Evolutionary conservation across 2,329 filamentous ascomycete species (phyloP).

Genomic region (Bipolaris cookei): DNA sequence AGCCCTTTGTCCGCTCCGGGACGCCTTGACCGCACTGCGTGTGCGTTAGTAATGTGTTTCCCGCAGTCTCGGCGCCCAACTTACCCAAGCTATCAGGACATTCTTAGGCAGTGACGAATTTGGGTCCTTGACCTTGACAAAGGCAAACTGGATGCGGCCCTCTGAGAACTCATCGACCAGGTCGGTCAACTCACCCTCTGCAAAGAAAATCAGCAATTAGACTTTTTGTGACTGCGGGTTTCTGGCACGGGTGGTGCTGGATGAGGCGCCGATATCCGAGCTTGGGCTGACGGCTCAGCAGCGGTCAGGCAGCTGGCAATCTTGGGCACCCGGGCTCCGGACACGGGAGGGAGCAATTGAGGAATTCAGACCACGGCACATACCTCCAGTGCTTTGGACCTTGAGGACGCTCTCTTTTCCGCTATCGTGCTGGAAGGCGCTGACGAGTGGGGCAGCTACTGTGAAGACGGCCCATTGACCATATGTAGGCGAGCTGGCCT

Average conservation of each 20-base stretch:
- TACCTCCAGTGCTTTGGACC: conserved; percentile 89
- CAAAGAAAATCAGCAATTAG: conserved; percentile 30
- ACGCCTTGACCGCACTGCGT: conserved; percentile 88
- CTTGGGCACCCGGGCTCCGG: background rate
- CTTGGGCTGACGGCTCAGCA: conserved; percentile 21
- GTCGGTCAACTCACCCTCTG: conserved; percentile 89
- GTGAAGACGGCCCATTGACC: conserved; percentile 94
- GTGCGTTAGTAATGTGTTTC: conserved; percentile 16
- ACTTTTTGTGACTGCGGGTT: background rate
- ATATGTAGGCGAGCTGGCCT: conserved; percentile 76
- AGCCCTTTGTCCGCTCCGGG: conserved; percentile 97
- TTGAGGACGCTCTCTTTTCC: conserved; percentile 95
- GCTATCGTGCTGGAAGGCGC: conserved; percentile 84
- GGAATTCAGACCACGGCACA: conserved; percentile 23
- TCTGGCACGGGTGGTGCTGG: background rate
- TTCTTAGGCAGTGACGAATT: conserved; percentile 90
- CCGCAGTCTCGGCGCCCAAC: conserved; percentile 18
- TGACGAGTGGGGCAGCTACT: conserved; percentile 88
- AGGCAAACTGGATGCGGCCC: conserved; percentile 94
- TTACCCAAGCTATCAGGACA: conserved; percentile 86
- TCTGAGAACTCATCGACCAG: conserved; percentile 96
- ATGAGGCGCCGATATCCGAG: conserved; percentile 15
- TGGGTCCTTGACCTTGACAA: conserved; percentile 93
- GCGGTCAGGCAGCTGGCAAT: conserved; percentile 3
- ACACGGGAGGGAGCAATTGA: conserved; percentile 9